Percentiles rank a stretch among this genome's conserved stretches.
Evolutionary conservation across 148 eudicot species (phyloP).

Genomic region (Silene conica): DNA sequence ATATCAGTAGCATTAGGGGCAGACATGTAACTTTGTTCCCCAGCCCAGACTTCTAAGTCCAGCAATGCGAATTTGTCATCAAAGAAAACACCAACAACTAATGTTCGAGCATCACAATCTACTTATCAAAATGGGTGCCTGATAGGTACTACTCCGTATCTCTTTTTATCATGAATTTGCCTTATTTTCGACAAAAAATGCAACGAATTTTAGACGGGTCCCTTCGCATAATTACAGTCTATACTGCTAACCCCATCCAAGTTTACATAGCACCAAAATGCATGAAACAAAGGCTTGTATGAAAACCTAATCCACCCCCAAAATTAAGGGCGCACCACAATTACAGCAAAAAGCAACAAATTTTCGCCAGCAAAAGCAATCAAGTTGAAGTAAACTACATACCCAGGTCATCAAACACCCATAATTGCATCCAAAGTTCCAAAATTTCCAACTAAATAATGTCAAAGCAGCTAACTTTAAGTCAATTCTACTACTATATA

Average conservation of each 20-base stretch:
- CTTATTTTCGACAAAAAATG: not conserved
- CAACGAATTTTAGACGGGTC: not conserved
- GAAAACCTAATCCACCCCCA: not conserved
- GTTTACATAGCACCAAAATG: too few species aligned
- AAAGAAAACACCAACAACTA: not conserved
- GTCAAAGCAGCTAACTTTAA: not conserved
- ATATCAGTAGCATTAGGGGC: too few species aligned
- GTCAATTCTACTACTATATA: conserved; percentile 14
- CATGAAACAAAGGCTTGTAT: not conserved
- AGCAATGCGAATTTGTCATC: not conserved
- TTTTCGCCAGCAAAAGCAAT: not conserved
- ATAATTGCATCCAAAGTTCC: conserved; percentile 15
- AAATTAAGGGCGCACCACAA: not conserved
- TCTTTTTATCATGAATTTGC: not conserved
- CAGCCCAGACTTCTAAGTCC: too few species aligned
- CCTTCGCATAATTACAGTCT: not conserved
- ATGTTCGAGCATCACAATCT: not conserved
- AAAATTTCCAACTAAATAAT: not conserved
- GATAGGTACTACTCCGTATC: not conserved
- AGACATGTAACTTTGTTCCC: too few species aligned
- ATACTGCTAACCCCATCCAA: not conserved
- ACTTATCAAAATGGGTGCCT: not conserved
- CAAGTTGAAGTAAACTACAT: not conserved
- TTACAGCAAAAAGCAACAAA: not conserved
- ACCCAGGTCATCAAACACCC: not conserved